These are phyloP conservation scores for Isoetes engelmannii DNA, from an alignment of 83 land plant genomes.

Conservation along the genomic window DNA sequence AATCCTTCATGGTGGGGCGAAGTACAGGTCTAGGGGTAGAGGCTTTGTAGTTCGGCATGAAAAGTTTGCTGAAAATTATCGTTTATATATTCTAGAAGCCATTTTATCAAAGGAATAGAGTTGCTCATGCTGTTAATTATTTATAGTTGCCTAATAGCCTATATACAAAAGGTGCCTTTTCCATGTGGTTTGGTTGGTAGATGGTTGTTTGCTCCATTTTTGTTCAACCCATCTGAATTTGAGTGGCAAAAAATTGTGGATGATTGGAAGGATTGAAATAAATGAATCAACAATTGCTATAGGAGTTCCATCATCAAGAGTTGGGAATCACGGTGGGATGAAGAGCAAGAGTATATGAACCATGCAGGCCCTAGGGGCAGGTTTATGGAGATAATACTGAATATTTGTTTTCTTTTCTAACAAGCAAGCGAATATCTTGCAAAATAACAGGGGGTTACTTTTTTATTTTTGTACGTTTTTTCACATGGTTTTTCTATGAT, in stretches of 20 bases:
- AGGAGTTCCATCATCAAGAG: slow-evolving; percentile 81
- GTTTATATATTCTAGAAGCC: slow-evolving; percentile 69
- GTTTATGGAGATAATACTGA: slow-evolving; percentile 52
- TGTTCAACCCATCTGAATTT: slow-evolving; percentile 78
- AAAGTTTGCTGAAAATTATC: slow-evolving; percentile 26
- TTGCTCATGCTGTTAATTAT: slow-evolving; percentile 52
- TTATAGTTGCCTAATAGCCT: slow-evolving; percentile 45
- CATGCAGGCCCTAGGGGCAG: slow-evolving; percentile 58
- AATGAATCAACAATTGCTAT: slow-evolving; percentile 80
- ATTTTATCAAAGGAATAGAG: slow-evolving; percentile 71
- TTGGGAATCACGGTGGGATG: slow-evolving; percentile 98
- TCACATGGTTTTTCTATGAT: too few species aligned
- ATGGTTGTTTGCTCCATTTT: slow-evolving; percentile 74
- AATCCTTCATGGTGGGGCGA: slow-evolving; percentile 38
- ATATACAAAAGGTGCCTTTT: slow-evolving; percentile 27
- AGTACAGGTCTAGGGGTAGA: not conserved
- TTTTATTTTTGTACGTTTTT: too few species aligned
- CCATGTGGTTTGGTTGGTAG: slow-evolving; percentile 74
- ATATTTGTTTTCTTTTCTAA: slow-evolving; percentile 75
- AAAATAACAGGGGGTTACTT: too few species aligned
- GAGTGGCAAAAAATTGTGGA: slow-evolving; percentile 89
- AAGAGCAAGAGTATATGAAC: slow-evolving; percentile 75
- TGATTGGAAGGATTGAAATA: slow-evolving; percentile 73
- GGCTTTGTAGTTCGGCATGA: slow-evolving; percentile 4
- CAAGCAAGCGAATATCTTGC: too few species aligned